Percentiles rank a stretch among this genome's conserved stretches.
phyloP scores from a whole-genome alignment of 495 filamentous ascomycete species.

The Aspergillus bertholletiae region DNA sequence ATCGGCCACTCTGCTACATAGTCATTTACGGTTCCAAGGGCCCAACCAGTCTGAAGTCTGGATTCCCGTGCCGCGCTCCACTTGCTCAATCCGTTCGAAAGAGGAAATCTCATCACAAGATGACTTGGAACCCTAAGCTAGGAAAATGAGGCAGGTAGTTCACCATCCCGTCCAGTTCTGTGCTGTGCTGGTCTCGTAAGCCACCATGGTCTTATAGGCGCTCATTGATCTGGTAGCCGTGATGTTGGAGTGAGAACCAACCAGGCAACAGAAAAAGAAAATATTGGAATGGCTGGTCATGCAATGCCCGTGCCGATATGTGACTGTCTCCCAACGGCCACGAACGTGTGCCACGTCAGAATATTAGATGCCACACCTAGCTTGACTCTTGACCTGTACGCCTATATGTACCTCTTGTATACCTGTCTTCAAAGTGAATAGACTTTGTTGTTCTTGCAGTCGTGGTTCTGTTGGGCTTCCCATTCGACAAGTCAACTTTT shows the following conservation, averaged over 20 bases:
- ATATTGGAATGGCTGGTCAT: slow-evolving; percentile 1
- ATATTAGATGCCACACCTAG: not conserved
- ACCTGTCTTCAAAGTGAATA: not conserved
- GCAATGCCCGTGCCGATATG: not conserved
- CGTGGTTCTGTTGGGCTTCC: not conserved
- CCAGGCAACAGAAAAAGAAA: not conserved
- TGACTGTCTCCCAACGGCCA: not conserved
- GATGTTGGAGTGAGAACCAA: not conserved
- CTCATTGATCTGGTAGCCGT: not conserved
- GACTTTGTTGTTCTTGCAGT: slow-evolving; percentile 13
- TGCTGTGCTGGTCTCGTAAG: not conserved
- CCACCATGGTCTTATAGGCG: not conserved
- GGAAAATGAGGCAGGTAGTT: not conserved
- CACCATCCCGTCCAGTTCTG: not conserved
- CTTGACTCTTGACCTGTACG: not conserved
- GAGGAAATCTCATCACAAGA: not conserved
- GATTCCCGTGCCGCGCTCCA: not conserved
- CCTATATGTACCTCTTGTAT: not conserved
- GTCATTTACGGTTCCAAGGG: not conserved
- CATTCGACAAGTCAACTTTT: not conserved
- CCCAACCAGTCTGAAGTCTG: not conserved
- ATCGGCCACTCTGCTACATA: not conserved
- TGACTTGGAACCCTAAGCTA: not conserved
- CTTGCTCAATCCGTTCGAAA: not conserved
- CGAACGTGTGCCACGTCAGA: slow-evolving; percentile 4